Percentiles rank a stretch among this genome's conserved stretches.
phyloP scores from a whole-genome alignment of 345 rosid species.

The Dimocarpus longan region DNA sequence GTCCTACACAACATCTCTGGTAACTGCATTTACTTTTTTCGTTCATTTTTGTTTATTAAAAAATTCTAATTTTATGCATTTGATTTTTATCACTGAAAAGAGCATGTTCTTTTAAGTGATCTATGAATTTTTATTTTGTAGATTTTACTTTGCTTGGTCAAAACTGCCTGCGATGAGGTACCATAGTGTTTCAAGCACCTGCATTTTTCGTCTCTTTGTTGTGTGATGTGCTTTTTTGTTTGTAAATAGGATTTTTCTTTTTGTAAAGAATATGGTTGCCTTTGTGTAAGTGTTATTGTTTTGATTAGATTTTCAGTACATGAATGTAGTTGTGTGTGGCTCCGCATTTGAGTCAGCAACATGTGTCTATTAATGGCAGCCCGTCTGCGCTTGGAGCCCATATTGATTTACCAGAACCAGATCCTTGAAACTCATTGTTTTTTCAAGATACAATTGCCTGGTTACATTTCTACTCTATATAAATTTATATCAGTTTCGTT shows the following conservation, averaged over 20 bases:
- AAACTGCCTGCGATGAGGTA: no score
- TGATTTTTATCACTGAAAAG: neutral
- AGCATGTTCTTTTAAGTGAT: no score
- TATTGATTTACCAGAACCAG: slow-evolving; percentile 19
- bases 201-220: neutral
- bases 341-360: slow-evolving; percentile 46
- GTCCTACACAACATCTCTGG: no score
- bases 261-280: no score
- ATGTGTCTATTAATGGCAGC: slow-evolving; percentile 33
- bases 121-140: no score
- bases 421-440: slow-evolving; percentile 32
- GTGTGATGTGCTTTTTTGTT: neutral
- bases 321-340: slow-evolving; percentile 19
- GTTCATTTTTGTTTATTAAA: neutral
- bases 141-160: no score
- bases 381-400: slow-evolving; percentile 52
- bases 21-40: no score
- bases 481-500: no score
- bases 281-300: no score
- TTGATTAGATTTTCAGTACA: no score
- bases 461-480: neutral
- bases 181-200: neutral
- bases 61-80: neutral
- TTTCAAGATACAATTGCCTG: slow-evolving; percentile 22
- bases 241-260: no score